Evolutionary conservation across 345 rosid genomes (phyloP).

Genomic region (Jatropha curcas): DNA sequence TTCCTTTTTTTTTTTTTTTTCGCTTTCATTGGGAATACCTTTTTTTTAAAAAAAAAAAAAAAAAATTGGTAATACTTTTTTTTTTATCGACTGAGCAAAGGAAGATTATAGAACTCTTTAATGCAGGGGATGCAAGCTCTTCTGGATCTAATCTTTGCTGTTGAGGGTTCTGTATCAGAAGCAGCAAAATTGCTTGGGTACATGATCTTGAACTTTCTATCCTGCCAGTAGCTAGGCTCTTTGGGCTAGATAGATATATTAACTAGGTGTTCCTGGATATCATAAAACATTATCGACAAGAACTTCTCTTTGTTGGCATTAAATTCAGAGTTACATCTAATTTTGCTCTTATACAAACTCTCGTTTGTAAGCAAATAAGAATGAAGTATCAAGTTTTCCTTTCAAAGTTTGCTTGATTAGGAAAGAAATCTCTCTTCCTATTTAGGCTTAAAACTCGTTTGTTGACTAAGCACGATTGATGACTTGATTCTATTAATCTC

Average conservation of each 20-base stretch:
- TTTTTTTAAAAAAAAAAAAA: too few relatives aligned
- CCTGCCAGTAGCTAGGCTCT: neutral
- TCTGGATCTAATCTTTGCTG: constrained; percentile 69
- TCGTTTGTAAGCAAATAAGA: too few relatives aligned
- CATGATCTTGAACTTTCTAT: constrained; percentile 1
- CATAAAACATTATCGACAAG: neutral
- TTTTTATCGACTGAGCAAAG: neutral
- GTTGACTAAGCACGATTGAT: neutral
- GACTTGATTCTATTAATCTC: neutral
- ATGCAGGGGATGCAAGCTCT: constrained; percentile 90
- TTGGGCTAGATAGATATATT: neutral
- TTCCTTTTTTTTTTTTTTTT: neutral
- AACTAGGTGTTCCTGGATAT: neutral
- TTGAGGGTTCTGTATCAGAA: constrained; percentile 80
- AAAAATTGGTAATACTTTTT: too few relatives aligned
- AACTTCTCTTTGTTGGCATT: neutral
- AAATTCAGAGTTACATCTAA: neutral
- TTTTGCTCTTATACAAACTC: neutral
- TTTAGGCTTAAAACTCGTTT: constrained; percentile 3
- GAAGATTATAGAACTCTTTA: neutral
- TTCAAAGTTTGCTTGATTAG: neutral
- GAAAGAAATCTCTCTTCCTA: too few relatives aligned
- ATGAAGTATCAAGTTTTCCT: too few relatives aligned
- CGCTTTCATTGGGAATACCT: neutral
- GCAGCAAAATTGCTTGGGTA: constrained; percentile 78